Evolutionary conservation across 306 rosid species (phyloP), one percentile per base, ranked within the genome.

Genomic region (Comarum palustre): DNA sequence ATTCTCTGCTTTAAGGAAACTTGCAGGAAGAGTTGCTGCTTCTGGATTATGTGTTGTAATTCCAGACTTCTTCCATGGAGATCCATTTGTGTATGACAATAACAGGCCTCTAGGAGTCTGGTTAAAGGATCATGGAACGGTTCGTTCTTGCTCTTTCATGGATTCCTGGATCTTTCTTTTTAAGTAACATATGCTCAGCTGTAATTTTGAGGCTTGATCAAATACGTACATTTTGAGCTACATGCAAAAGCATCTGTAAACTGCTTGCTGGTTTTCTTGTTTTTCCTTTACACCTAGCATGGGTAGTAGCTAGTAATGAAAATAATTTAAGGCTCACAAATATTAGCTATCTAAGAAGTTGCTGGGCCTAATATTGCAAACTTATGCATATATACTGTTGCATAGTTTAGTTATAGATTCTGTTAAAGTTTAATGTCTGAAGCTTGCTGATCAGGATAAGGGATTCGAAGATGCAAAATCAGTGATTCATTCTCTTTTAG

Each of bases 21-120:
- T 92, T 38, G 97, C 90, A 27, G 88, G 86, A 82, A 88, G 86
- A 76, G 76, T 90, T 77, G 93, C 90, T 32, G 86, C 90, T 45
- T 83, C 85, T 58, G 94, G 96, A 39, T 92, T 82, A 82, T 86
- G 72, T 76, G 96, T 86, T 32, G 84, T 78, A 66, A 84, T 85
- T 80, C 91, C 91, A 25, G 91, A 90, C 71, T 83, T 88, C 80
- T 71, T 92, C 1, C 17, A 86, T 47, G 92, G 86, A 4, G 96
- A 92, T 19, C 96, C 94, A 20, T 88, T 2, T 59, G 67, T 42
- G 17, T 64, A 76, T 7, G 75, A 63, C 60, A 77, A 79, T 42
- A 13, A 71, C 71, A 79, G 78, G 75, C 78, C 89, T 20, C 0
- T 85, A 3, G 59, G 47, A 66, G 85, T n/a, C 39, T 90, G 92